Percentiles rank a stretch among this genome's conserved stretches.
These are phyloP conservation scores for Physcomitrellopsis africana DNA, from an alignment of 225 moss, liverwort and hornwort genomes.

Conservation along the genomic window DNA sequence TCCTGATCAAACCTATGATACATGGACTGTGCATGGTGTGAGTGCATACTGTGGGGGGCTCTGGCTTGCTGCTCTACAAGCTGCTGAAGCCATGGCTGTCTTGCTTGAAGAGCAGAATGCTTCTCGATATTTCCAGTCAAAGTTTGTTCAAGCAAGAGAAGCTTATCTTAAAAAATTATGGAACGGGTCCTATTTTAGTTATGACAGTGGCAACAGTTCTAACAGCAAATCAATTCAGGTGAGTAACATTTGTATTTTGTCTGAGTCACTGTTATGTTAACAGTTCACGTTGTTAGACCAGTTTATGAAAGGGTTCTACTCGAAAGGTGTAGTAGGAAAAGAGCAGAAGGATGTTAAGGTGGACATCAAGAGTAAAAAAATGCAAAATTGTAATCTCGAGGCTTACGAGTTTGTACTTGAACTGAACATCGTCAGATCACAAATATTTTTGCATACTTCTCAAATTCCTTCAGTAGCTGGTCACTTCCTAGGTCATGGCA, in stretches of 20 bases:
- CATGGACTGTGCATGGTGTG: slow-evolving; percentile 90
- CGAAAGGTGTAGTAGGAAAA: too few relatives aligned
- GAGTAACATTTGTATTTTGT: slow-evolving; percentile 16
- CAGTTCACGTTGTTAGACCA: background rate
- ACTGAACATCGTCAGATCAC: background rate
- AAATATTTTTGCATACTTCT: background rate
- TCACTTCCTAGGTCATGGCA: too few relatives aligned
- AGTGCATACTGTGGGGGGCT: slow-evolving; percentile 98
- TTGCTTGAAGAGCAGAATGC: slow-evolving; percentile 74
- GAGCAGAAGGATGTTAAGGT: too few relatives aligned
- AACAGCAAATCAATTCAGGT: slow-evolving; percentile 91
- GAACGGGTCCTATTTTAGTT: slow-evolving; percentile 94
- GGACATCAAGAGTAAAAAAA: too few relatives aligned
- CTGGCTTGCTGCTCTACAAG: slow-evolving; percentile 91
- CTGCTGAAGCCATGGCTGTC: slow-evolving; percentile 85
- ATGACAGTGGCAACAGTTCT: slow-evolving; percentile 79
- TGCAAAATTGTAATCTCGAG: too few relatives aligned
- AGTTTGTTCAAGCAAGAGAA: slow-evolving; percentile 81
- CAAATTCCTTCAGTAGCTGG: slow-evolving; percentile 1
- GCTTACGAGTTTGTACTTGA: too few relatives aligned
- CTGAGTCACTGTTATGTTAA: background rate
- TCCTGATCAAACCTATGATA: slow-evolving; percentile 97
- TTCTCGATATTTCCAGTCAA: slow-evolving; percentile 80
- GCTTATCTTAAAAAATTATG: slow-evolving; percentile 79
- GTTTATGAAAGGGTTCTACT: too few relatives aligned